Conservation (phyloP, 108 stramenopile species). For the Nitzschia putrida region DNA sequence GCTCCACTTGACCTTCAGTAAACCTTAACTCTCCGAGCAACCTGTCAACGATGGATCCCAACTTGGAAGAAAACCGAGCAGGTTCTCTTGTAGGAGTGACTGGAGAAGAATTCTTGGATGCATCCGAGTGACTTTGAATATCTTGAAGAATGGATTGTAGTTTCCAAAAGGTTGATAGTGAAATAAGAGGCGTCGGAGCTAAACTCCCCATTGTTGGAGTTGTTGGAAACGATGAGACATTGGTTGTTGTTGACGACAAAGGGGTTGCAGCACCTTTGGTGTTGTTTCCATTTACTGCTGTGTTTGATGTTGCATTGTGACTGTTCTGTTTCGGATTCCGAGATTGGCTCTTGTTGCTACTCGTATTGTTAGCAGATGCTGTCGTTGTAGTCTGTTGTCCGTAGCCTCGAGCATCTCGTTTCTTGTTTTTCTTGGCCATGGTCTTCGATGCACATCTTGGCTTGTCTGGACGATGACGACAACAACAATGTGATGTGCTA, state of each 20-base stretch:
- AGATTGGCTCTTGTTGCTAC: constrained; percentile 1
- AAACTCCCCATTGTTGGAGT: too few species aligned
- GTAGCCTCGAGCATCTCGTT: constrained; percentile 43
- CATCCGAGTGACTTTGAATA: neutral
- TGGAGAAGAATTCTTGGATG: too few species aligned
- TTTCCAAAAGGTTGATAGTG: too few species aligned
- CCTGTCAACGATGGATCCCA: constrained; percentile 35
- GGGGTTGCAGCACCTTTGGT: neutral
- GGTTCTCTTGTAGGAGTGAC: neutral
- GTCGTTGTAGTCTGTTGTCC: neutral
- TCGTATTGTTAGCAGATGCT: neutral
- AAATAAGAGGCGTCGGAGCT: too few species aligned
- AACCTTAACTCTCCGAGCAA: constrained; percentile 42
- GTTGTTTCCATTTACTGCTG: neutral
- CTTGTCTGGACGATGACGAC: too few species aligned
- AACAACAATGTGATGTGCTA: too few species aligned
- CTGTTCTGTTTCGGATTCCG: too few species aligned
- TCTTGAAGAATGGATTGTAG: neutral
- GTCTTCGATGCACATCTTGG: too few species aligned
- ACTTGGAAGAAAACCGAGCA: constrained; percentile 29
- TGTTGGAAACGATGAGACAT: neutral
- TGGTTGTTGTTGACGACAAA: neutral
- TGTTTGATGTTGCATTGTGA: neutral
- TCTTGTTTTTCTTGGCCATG: constrained; percentile 27
- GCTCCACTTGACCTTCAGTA: constrained; percentile 34